Percentiles rank a stretch among this genome's conserved stretches.
Conservation (phyloP, 2,329 filamentous ascomycete species). For the Aspergillus ibericus region DNA sequence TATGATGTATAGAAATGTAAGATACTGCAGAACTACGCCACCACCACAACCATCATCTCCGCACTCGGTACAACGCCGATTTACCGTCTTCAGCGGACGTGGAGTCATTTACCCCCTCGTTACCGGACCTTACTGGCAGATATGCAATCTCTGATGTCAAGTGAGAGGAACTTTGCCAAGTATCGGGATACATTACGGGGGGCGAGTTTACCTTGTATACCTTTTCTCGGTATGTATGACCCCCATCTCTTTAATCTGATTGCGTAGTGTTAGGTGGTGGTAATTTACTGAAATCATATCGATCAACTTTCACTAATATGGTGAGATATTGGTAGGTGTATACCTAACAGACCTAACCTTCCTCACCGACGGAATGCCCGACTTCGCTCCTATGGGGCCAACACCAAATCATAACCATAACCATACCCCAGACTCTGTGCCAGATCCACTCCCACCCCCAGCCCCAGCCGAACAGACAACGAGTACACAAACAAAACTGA, state of each 20-base stretch:
- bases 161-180: slow-evolving; percentile 96
- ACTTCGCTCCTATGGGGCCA: slow-evolving; percentile 35
- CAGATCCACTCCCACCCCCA: slow-evolving; percentile 70
- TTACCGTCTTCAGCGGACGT: slow-evolving; percentile 87
- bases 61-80: slow-evolving; percentile 92
- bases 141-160: slow-evolving; percentile 93
- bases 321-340: slow-evolving; percentile 71
- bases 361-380: slow-evolving; percentile 93
- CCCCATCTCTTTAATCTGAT: too few relatives aligned
- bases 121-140: slow-evolving; percentile 77
- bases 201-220: slow-evolving; percentile 96
- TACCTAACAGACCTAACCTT: slow-evolving; percentile 97
- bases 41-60: slow-evolving; percentile 94
- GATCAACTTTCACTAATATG: too few relatives aligned
- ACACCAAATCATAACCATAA: slow-evolving; percentile 65
- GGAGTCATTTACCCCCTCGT: slow-evolving; percentile 87
- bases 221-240: slow-evolving; percentile 98
- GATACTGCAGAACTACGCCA: slow-evolving; percentile 91
- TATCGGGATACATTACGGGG: slow-evolving; percentile 91
- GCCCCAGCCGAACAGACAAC: slow-evolving; percentile 59
- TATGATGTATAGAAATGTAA: slow-evolving; percentile 76
- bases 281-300: too few relatives aligned
- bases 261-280: too few relatives aligned
- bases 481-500: slow-evolving; percentile 51
- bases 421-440: too few relatives aligned